Evolutionary conservation across 176 grass and related monocot species (phyloP).

Genomic region (Oryza australiensis): DNA sequence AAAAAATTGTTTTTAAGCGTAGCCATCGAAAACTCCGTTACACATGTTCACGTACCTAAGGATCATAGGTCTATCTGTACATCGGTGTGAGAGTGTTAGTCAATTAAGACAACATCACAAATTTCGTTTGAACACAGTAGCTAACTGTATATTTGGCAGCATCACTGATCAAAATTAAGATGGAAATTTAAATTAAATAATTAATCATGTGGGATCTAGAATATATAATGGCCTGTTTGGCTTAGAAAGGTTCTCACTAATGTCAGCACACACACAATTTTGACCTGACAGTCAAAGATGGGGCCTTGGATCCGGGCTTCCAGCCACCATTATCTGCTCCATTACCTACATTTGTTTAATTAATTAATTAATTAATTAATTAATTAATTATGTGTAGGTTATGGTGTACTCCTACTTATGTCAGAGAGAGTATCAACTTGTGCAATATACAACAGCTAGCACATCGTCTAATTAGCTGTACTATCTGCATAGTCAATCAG

Average conservation of each 20-base stretch:
- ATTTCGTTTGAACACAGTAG: no score
- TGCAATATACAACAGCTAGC: background rate
- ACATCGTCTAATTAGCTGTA: background rate
- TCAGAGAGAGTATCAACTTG: background rate
- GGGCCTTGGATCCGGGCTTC: slow-evolving; percentile 23
- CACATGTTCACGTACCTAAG: no score
- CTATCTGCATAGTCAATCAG: background rate
- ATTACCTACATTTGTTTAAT: background rate
- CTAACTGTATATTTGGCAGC: background rate
- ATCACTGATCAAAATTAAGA: background rate
- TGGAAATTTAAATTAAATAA: background rate
- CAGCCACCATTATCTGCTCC: background rate
- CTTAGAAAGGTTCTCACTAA: background rate
- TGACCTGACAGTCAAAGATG: slow-evolving; percentile 30
- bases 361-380: background rate
- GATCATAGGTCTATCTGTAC: no score
- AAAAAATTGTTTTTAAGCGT: no score
- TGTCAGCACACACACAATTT: background rate
- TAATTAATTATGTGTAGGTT: background rate
- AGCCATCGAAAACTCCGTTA: no score
- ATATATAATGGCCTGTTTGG: background rate
- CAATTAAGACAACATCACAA: no score
- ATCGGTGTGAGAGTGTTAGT: no score
- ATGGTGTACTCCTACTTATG: background rate
- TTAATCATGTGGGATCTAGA: background rate